phyloP scores from a whole-genome alignment of 768 basidiomycete species.

The Clathrus columnatus region DNA sequence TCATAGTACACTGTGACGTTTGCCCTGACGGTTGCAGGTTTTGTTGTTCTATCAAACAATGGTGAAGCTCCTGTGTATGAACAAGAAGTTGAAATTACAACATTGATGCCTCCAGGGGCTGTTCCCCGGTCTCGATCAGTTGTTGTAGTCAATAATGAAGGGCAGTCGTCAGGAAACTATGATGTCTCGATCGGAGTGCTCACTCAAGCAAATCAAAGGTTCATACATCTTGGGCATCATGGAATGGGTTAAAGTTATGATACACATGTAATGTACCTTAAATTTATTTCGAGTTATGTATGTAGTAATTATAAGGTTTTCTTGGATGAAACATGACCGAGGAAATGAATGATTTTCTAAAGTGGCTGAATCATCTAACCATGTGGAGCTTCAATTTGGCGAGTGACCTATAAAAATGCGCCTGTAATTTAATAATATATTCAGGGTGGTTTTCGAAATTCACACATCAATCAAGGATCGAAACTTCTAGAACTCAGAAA shows the following conservation, averaged over 20 bases:
- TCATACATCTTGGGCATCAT: slow-evolving; percentile 18
- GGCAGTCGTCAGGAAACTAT: slow-evolving; percentile 32
- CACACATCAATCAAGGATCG: too few species aligned
- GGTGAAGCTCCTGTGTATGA: slow-evolving; percentile 16
- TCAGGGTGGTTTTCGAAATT: too few species aligned
- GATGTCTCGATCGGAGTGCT: slow-evolving; percentile 42
- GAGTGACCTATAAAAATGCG: too few species aligned
- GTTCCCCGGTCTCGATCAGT: slow-evolving; percentile 28
- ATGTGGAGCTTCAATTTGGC: too few species aligned
- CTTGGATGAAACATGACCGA: too few species aligned
- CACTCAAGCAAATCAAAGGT: slow-evolving; percentile 50
- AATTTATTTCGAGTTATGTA: neutral
- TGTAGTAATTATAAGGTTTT: neutral
- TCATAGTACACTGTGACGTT: slow-evolving; percentile 1
- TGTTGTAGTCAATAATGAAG: slow-evolving; percentile 35
- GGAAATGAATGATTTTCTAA: too few species aligned
- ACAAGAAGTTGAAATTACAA: slow-evolving; percentile 4
- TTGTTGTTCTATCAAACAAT: slow-evolving; percentile 35
- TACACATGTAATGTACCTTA: neutral
- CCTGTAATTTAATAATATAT: too few species aligned
- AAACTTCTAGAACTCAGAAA: too few species aligned
- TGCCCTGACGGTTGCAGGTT: slow-evolving; percentile 8
- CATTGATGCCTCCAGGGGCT: slow-evolving; percentile 14
- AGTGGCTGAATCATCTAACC: too few species aligned
- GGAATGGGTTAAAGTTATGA: neutral